Percentiles rank a stretch among this genome's conserved stretches.
Conservation (phyloP, 2,329 filamentous ascomycete genomes). For the Aquanectria penicillioides region DNA sequence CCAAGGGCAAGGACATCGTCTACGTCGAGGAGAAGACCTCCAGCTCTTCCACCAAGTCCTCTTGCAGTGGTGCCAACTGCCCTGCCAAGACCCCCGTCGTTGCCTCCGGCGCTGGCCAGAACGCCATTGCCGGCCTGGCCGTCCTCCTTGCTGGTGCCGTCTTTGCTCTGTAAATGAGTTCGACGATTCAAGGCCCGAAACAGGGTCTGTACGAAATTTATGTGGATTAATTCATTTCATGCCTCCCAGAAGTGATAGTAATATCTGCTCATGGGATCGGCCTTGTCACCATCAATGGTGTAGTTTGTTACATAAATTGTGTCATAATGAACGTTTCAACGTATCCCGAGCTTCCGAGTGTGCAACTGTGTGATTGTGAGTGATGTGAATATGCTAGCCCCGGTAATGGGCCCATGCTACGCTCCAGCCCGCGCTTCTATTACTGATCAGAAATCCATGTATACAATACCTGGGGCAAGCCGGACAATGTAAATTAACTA, state of each 20-base stretch:
- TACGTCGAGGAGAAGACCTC: not conserved
- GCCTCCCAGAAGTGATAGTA: slow-evolving; percentile 11
- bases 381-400: no score
- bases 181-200: not conserved
- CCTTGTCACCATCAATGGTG: slow-evolving; percentile 14
- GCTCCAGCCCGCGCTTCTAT: no score
- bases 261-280: slow-evolving; percentile 16
- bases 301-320: slow-evolving; percentile 14
- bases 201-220: not conserved
- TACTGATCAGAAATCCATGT: no score
- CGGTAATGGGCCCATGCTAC: no score
- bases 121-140: slow-evolving; percentile 36
- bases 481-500: no score
- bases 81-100: slow-evolving; percentile 27
- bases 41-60: not conserved
- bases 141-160: slow-evolving; percentile 37
- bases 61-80: slow-evolving; percentile 4
- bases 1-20: slow-evolving; percentile 3
- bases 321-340: slow-evolving; percentile 23
- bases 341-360: no score
- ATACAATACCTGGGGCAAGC: no score
- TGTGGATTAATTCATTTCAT: slow-evolving; percentile 16
- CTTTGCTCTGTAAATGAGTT: slow-evolving; percentile 38
- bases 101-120: slow-evolving; percentile 38
- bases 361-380: no score